Percentiles rank a stretch among this genome's conserved stretches.
phyloP scores from a whole-genome alignment of 148 eudicot species.

The Rhododendron henanense region DNA sequence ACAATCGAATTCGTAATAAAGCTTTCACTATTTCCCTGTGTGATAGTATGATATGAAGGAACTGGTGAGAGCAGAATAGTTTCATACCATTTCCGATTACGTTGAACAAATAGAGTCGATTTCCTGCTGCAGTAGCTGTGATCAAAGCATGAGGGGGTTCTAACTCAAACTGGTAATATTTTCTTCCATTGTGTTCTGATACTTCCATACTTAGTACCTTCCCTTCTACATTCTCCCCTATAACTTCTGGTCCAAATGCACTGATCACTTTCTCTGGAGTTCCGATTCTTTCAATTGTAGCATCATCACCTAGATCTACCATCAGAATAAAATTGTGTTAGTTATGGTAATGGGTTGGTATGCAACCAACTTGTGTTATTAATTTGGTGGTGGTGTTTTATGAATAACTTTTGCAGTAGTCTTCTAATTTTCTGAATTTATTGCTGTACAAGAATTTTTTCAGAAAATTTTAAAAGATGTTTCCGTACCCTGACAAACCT shows the following conservation, averaged over 20 bases:
- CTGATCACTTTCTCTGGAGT: constrained; percentile 78
- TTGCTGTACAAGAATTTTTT: neutral
- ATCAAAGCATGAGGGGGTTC: constrained; percentile 87
- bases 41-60: neutral
- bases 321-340: neutral
- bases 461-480: neutral
- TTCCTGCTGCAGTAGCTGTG: constrained; percentile 97
- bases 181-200: constrained; percentile 73
- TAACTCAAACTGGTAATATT: constrained; percentile 82
- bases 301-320: constrained; percentile 67
- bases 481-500: neutral
- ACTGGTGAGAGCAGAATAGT: neutral
- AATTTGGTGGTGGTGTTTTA: neutral
- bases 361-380: neutral
- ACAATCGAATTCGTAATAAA: neutral
- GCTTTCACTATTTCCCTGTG: neutral
- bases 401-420: neutral
- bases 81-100: constrained; percentile 67
- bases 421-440: neutral
- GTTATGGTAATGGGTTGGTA: neutral
- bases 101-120: constrained; percentile 77
- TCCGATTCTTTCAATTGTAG: constrained; percentile 68
- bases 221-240: constrained; percentile 92
- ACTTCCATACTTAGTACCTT: constrained; percentile 73
- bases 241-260: constrained; percentile 96